Base-by-base conservation (phyloP, 495 filamentous ascomycete genomes). In the Aspergillus heteromorphus region DNA sequence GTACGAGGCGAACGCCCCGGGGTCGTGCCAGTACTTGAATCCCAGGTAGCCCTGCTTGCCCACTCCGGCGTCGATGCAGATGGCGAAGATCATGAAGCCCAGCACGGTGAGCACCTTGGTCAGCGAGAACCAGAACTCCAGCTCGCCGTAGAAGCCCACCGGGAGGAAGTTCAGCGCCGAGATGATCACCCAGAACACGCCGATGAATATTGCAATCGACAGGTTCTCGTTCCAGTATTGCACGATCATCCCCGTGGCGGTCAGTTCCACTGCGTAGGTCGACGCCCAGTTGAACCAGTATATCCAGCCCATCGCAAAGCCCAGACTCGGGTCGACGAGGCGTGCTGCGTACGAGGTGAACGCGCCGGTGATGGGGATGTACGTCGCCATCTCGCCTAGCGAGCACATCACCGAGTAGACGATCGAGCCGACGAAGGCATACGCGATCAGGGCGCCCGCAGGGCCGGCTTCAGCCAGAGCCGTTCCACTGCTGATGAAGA, bases 131-230 rank as follows among this genome's bases (percentile, higher is more conserved):
- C 80, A 87, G 56, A 84, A 79, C 53, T 82, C 79, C 72, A 77
- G 79, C 68, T 87, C 79, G 27, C 83, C 83, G 27, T 62, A 70
- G 45, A 70, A 76, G 13, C 58, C 53, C 40, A 80, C 75, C 1
- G 77, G 77, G 25, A 89, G 74, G 56, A 79, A 77, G 54, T 86
- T 85, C 58, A 88, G 70, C 17, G 64, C 56, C 8, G 87, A 62
- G 55, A 91, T 83, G 23, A 86, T 54, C 19, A 83, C 75, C 72
- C 87, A 85, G 67, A 88, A 83, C 49, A 92, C 69, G 17, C 82
- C 73, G 62, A 90, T 89, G 67, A 85, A 85, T 40, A 83, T 83
- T 74, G 64, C 7, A 78, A 47, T 21, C 79, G 6, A 77, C 72
- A 6, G 61, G 54, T 47, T 1, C 7, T 69, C 62, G 2, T 70